phyloP scores from a whole-genome alignment of 768 basidiomycete genomes.

The Amanita phalloides region DNA sequence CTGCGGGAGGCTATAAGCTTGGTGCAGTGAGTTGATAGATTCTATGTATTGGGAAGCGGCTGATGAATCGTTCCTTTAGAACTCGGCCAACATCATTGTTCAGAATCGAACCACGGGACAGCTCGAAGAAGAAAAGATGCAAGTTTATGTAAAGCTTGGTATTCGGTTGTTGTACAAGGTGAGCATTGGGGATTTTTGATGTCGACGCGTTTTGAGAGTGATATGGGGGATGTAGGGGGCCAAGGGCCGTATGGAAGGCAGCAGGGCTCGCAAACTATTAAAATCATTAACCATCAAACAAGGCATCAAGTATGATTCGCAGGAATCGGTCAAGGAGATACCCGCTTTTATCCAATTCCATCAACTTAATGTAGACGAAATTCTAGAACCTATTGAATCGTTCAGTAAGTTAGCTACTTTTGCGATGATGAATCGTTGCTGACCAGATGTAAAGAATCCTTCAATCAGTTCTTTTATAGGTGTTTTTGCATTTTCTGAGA shows the following conservation, averaged over 20 bases:
- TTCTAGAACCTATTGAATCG: conserved; percentile 69
- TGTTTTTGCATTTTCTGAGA: conserved; percentile 11
- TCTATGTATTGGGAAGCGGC: not conserved
- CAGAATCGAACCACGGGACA: conserved; percentile 90
- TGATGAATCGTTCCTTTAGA: conserved; percentile 30
- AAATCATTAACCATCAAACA: conserved; percentile 91
- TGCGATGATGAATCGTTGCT: not conserved
- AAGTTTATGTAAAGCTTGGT: conserved; percentile 83
- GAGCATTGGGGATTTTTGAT: not conserved
- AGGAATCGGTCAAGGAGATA: conserved; percentile 78
- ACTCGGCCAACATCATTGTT: conserved; percentile 97
- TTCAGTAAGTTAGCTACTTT: conserved; percentile 53
- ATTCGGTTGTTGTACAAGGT: conserved; percentile 89
- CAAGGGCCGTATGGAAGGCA: conserved; percentile 82
- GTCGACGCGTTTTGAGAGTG: not conserved
- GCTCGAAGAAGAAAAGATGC: conserved; percentile 97
- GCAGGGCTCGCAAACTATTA: conserved; percentile 68
- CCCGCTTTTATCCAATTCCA: conserved; percentile 86
- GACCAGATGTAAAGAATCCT: conserved; percentile 47
- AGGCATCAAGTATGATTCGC: conserved; percentile 84
- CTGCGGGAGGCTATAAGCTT: conserved; percentile 77
- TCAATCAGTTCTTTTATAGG: conserved; percentile 90
- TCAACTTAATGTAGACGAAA: conserved; percentile 71
- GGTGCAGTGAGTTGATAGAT: conserved; percentile 50
- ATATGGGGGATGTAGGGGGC: conserved; percentile 43